Base-by-base conservation (phyloP, 2,329 filamentous ascomycete genomes). In the Xylaria sp. region DNA sequence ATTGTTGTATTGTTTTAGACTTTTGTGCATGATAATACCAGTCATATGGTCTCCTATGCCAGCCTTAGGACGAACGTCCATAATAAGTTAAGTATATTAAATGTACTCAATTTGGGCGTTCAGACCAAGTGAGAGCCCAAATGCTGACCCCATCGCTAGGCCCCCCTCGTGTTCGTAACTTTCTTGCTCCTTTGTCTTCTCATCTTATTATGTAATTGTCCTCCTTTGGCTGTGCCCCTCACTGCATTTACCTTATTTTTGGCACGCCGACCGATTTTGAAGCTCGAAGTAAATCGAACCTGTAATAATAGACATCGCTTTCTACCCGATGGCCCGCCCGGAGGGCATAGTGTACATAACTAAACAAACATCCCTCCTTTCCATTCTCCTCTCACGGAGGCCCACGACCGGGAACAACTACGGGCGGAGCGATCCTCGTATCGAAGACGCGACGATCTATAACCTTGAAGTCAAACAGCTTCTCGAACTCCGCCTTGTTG, bases 391-490 rank as follows among this genome's bases (percentile, higher is more conserved):
- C 39, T 69, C 67, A 66, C n/a, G 56, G 20, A 4, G 68, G 68
- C 7, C 41, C 68, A 23, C 62, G 65, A 7, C 69, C 67, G 13
- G 69, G 69, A 1, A 69, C 8, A 12, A 70, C 66, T 32, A 69
- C 72, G 4, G 73, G 74, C 23, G 75, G 70, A 1, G 74, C 66
- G 23, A 78, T 75, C 32, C 76, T 66, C 9, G 77, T 77, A 56
- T 79, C 77, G 41, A 79, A 75, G 13, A 75, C 71, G 20, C 72
- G 72, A 8, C 77, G 70, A 30, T 92, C 80, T 89, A 97, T 89
- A 58, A 87, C 83, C 74, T 89, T 84, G 81, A 98, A 97, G 77
- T 97, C 93, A 75, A 98, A 97, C 4, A 97, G 84, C 43, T 86
- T 90, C 65, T 91, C 89, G 48, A 98, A 94, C 77, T 97, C 93